Evolutionary conservation across 805 yeast genomes (phyloP).

Genomic region (Lachancea meyersii): DNA sequence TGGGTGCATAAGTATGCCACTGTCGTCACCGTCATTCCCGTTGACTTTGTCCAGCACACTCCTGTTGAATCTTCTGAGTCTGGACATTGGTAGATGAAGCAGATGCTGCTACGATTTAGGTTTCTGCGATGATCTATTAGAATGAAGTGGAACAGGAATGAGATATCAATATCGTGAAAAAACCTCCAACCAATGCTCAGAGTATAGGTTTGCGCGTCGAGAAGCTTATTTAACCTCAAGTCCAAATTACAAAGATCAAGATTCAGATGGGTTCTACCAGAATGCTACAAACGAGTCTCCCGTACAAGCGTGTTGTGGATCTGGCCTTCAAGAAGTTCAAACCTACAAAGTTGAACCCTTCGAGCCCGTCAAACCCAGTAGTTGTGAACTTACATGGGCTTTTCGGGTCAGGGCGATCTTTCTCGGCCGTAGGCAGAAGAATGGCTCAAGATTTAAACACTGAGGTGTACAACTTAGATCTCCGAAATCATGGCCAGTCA

Average conservation of each 20-base stretch:
- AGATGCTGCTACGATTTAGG: not conserved
- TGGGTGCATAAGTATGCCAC: constrained; percentile 15
- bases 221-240: no score
- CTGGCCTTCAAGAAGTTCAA: constrained; percentile 15
- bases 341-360: not conserved
- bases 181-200: not conserved
- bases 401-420: constrained; percentile 45
- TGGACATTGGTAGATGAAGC: constrained; percentile 15
- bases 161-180: not conserved
- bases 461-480: constrained; percentile 41
- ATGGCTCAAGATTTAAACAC: constrained; percentile 31
- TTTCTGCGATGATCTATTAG: not conserved
- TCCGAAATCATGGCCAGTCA: constrained; percentile 52
- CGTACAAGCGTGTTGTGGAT: constrained; percentile 20
- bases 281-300: constrained; percentile 9
- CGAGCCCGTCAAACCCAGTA: constrained; percentile 28
- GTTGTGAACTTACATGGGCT: constrained; percentile 48
- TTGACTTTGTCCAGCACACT: constrained; percentile 10
- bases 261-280: no score
- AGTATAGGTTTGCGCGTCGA: no score
- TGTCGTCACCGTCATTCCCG: constrained; percentile 13
- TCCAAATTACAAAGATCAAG: no score
- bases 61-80: constrained; percentile 20
- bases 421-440: constrained; percentile 35
- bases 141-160: not conserved